Evolutionary conservation across 768 basidiomycete genomes (phyloP), one percentile per base, ranked within the genome.

Genomic region (Suillus hirtellus): DNA sequence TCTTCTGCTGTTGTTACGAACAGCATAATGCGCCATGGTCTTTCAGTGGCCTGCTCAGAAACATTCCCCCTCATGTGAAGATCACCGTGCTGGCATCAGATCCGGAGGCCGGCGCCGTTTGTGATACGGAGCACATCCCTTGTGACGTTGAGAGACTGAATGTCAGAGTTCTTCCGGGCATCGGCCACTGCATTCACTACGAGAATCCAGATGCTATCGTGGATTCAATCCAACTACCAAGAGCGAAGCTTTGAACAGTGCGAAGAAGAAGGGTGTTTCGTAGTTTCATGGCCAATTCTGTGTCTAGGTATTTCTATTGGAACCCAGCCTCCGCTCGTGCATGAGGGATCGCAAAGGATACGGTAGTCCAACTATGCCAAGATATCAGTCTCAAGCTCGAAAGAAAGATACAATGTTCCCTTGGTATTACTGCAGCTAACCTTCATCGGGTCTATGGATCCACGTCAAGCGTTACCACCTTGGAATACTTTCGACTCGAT

Each of bases 171-270:
- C 60, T 74, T 1, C 63, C 66, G 0, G 69, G 70, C 0, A 65
- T 66, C 2, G 63, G 64, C 1, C 73, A 73, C 50, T 73, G 66
- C 66, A 67, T 75, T 27, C 72, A 73, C n/a, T 62, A 21, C 19
- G 73, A 75, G 37, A 60, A 65, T 31, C 72, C 72, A 0, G 66
- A 75, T 8, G 59, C 58, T 31, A 65, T 73, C 0, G 63, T 73
- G 4, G 47, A 67, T 7, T 67, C 63, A 40, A 40, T 56, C 2
- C 55, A 9, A 14, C 15, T 40, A 10, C 38, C 55, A 10, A 56
- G 38, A 17, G 37, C 55, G 2, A 56, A 56, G 4, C 37, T 40
- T 17, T 55, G 53, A 37, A n/a, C 2, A 0, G 27, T 53, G 35
- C 6, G n/a, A 37, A n/a, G 53, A 2, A 38, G 37, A 37, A 14